Evolutionary conservation across 2,329 filamentous ascomycete genomes (phyloP).

Genomic region (Claviceps sp.): DNA sequence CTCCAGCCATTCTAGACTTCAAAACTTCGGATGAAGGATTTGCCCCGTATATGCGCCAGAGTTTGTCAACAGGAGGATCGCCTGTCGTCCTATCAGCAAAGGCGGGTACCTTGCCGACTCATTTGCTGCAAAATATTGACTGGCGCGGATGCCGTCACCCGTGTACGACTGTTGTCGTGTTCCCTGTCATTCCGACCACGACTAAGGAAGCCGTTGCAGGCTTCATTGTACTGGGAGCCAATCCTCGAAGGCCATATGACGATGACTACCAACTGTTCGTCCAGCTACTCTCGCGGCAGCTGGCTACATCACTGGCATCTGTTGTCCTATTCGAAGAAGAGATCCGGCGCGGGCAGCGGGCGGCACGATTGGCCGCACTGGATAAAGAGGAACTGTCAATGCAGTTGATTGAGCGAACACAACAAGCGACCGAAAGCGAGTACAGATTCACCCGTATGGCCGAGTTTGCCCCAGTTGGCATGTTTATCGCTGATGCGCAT

Average conservation of each 20-base stretch:
- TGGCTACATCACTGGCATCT: constrained; percentile 68
- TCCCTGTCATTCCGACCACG: constrained; percentile 64
- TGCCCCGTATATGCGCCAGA: constrained; percentile 61
- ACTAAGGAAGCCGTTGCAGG: constrained; percentile 59
- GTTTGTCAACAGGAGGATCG: constrained; percentile 50
- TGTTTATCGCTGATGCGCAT: constrained; percentile 65
- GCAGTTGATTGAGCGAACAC: constrained; percentile 53
- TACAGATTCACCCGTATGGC: constrained; percentile 75
- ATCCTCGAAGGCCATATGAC: constrained; percentile 66
- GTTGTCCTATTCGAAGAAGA: constrained; percentile 77
- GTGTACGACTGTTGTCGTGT: constrained; percentile 58
- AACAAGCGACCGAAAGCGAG: constrained; percentile 54
- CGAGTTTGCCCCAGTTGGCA: constrained; percentile 69
- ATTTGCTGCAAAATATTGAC: constrained; percentile 52
- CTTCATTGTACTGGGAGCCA: constrained; percentile 67
- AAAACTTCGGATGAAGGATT: constrained; percentile 59
- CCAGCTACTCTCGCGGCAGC: constrained; percentile 58
- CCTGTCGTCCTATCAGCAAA: constrained; percentile 57
- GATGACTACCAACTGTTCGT: constrained; percentile 70
- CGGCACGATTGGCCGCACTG: constrained; percentile 59
- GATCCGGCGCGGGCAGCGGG: constrained; percentile 59
- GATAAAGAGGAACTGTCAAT: constrained; percentile 67
- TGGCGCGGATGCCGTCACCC: constrained; percentile 61
- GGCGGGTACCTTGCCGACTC: constrained; percentile 48
- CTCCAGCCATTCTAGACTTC: constrained; percentile 52